Conservation (phyloP, 371 early-diverging fungal species). For the Rhizopus delemar region DNA sequence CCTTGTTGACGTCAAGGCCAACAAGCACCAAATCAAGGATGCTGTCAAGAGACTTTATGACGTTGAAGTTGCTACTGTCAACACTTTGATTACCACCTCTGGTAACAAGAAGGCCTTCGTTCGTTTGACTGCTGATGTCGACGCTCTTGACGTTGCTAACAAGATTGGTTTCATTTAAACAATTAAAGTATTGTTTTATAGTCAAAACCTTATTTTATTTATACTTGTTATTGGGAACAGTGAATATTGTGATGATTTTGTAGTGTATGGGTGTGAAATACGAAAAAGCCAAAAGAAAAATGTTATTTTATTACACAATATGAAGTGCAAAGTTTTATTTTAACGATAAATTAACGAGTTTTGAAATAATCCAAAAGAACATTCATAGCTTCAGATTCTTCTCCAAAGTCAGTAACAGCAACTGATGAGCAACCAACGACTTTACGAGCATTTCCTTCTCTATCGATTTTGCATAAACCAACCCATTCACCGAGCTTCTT, state of each 20-base stretch:
- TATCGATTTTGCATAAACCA: conserved; percentile 98
- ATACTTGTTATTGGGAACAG: too few species aligned
- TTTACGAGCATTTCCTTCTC: conserved; percentile 96
- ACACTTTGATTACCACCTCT: conserved; percentile 94
- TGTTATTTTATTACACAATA: too few species aligned
- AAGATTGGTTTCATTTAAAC: conserved; percentile 67
- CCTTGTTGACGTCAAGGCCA: conserved; percentile 91
- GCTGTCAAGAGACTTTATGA: conserved; percentile 96
- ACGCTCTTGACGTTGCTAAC: conserved; percentile 97
- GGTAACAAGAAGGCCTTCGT: conserved; percentile 99
- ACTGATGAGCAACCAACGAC: conserved; percentile 93
- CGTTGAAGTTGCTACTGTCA: conserved; percentile 90
- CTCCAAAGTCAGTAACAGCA: conserved; percentile 94
- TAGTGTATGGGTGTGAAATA: too few species aligned
- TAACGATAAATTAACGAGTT: conserved; percentile 56
- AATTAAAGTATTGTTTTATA: conserved; percentile 1
- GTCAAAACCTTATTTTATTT: too few species aligned
- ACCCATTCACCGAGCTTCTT: conserved; percentile 99
- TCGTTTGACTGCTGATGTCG: conserved; percentile 91
- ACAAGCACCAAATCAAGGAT: conserved; percentile 97
- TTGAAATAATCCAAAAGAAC: conserved; percentile 88
- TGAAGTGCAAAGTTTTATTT: background rate
- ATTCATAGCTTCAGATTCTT: conserved; percentile 96
- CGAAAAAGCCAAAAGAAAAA: too few species aligned
- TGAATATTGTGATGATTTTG: too few species aligned